Conservation (phyloP, 164 flowering plant species). For the Platanus orientalis region DNA sequence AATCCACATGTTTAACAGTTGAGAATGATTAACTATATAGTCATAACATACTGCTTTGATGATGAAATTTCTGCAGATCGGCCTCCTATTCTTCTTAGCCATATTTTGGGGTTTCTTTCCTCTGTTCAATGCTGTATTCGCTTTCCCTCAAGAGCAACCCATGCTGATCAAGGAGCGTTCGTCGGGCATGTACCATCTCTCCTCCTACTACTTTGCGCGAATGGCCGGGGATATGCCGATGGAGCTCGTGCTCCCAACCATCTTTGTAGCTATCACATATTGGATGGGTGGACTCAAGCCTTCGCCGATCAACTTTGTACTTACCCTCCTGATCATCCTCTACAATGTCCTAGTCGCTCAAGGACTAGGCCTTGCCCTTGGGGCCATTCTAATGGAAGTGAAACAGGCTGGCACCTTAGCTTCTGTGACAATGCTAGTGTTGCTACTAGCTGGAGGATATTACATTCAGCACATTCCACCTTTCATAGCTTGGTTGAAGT, state of each 20-base stretch:
- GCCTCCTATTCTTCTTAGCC: slow-evolving; percentile 86
- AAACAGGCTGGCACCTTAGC: slow-evolving; percentile 74
- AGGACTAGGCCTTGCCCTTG: slow-evolving; percentile 82
- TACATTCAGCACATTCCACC: slow-evolving; percentile 74
- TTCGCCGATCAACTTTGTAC: slow-evolving; percentile 36
- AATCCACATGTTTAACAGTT: too few relatives aligned
- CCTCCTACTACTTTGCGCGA: slow-evolving; percentile 78
- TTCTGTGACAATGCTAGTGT: slow-evolving; percentile 80
- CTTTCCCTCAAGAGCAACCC: slow-evolving; percentile 83
- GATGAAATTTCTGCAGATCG: slow-evolving; percentile 48
- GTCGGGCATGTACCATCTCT: slow-evolving; percentile 86
- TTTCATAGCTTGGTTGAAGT: slow-evolving; percentile 82
- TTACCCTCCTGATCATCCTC: slow-evolving; percentile 60
- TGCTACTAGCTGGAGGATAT: slow-evolving; percentile 84
- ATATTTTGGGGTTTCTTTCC: slow-evolving; percentile 98
- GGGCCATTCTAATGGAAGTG: slow-evolving; percentile 81
- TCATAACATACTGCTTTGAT: too few relatives aligned
- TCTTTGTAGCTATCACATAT: slow-evolving; percentile 53
- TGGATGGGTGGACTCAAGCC: slow-evolving; percentile 95
- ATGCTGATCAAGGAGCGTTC: slow-evolving; percentile 75
- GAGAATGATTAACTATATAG: too few relatives aligned
- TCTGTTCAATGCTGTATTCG: slow-evolving; percentile 71
- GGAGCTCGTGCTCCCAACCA: slow-evolving; percentile 87
- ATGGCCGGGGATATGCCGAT: slow-evolving; percentile 80
- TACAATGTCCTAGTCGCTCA: slow-evolving; percentile 82